Conservation (phyloP, 2,329 filamentous ascomycete species). For the Aureobasidium zeae region DNA sequence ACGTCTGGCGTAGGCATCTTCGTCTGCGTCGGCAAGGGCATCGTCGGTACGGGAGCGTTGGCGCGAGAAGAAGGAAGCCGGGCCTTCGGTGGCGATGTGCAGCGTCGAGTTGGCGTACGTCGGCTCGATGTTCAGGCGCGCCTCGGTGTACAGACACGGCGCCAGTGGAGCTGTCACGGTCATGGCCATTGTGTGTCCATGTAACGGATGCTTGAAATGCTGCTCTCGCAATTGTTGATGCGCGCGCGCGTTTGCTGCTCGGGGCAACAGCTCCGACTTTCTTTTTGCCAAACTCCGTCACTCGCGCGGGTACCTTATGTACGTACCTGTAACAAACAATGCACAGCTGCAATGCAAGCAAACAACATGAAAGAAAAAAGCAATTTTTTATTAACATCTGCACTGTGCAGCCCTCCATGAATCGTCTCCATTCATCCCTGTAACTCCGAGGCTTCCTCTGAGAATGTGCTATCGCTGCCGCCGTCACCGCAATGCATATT, state of each 20-base stretch:
- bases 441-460: conserved; percentile 1
- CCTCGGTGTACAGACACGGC: conserved; percentile 73
- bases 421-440: background rate
- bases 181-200: conserved; percentile 12
- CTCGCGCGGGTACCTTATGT: too few relatives aligned
- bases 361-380: too few relatives aligned
- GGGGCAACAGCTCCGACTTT: conserved; percentile 3
- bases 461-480: background rate
- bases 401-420: too few relatives aligned
- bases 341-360: background rate
- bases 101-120: conserved; percentile 60
- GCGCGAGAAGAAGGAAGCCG: conserved; percentile 27
- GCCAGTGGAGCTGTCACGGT: conserved; percentile 54
- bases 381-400: too few relatives aligned
- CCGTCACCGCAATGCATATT: conserved; percentile 5
- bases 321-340: too few relatives aligned
- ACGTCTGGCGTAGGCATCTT: conserved; percentile 61
- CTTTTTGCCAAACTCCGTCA: too few relatives aligned
- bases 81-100: conserved; percentile 47
- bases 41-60: conserved; percentile 28
- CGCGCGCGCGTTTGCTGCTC: conserved; percentile 7
- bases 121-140: conserved; percentile 71
- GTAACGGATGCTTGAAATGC: background rate
- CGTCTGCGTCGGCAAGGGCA: conserved; percentile 48
- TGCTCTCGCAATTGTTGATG: background rate